Conservation (phyloP, 345 rosid genomes). For the Excoecaria agallocha region DNA sequence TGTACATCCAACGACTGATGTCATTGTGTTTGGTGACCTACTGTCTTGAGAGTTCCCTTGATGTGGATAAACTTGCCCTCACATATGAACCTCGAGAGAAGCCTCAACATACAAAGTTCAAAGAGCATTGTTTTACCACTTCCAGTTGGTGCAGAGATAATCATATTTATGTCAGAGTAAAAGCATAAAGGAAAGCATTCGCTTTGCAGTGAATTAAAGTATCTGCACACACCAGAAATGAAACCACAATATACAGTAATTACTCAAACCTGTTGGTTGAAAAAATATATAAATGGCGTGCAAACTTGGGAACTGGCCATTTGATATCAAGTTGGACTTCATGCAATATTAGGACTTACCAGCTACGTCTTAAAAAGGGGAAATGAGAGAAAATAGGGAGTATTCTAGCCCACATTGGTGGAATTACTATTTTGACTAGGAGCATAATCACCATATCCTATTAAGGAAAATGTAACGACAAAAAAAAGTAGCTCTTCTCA, state of each 20-base stretch:
- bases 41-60: slow-evolving; percentile 89
- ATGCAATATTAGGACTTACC: not conserved
- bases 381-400: not conserved
- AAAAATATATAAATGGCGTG: not conserved
- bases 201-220: slow-evolving; percentile 91
- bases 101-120: slow-evolving; percentile 87
- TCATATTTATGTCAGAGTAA: slow-evolving; percentile 83
- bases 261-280: not conserved
- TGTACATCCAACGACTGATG: not conserved
- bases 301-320: not conserved
- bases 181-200: slow-evolving; percentile 90
- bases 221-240: slow-evolving; percentile 42
- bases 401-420: not conserved
- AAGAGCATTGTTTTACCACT: slow-evolving; percentile 96
- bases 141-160: slow-evolving; percentile 96
- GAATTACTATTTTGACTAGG: not conserved
- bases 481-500: not conserved
- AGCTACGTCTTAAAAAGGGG: not conserved
- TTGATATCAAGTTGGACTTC: not conserved
- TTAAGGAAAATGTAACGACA: not conserved
- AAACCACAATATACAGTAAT: not conserved
- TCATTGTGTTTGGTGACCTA: slow-evolving; percentile 29
- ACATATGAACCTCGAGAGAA: slow-evolving; percentile 68
- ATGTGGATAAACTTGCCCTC: slow-evolving; percentile 57
- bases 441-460: not conserved